Base-by-base conservation (phyloP, 306 rosid species). In the Calophaca sinica region DNA sequence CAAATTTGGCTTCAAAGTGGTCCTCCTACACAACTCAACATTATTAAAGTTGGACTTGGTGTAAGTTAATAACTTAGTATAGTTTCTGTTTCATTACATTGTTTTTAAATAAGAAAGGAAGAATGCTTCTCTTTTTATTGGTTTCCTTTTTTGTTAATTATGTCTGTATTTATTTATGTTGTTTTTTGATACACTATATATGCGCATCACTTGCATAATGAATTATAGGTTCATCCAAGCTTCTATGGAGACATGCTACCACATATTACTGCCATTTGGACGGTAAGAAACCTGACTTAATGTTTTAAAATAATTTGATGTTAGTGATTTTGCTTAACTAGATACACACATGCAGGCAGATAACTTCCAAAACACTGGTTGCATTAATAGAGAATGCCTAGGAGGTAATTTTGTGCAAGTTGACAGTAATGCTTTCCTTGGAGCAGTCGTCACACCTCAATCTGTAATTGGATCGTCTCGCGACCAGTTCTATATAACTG, bases 221-320 rank as follows among this genome's bases (percentile, higher is more conserved):
- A 0, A 0, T 2, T 20, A 70, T 20, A 70, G 75, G 39, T 54
- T 12, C 5, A 20, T 39, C 38, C 64, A 26, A 26, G 53, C 3
- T 54, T 70, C 20, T 70, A 54, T 10, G 41, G n/a, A 3, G 75
- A 38, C 10, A 41, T 2, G 2, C 11, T 2, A 11, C 2, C 31
- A 6, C 53, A 53, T 10, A 2, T 70, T 14, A 70, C 75, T 53
- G 13, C 9, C 9, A 9, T 15, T 5, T 70, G 65, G 75, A 70
- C 54, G 13, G 75, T 70, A 39, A 54, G 75, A 70, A 2, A 20
- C 26, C 26, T 20, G 26, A 20, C 1, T 20, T 20, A 20, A 20
- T 20, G 26, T 20, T 20, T 20, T 20, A 20, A 20, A 20, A 20
- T 20, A 20, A 20, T 20, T 20, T 20, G 26, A 1, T 20, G 26